Percentiles rank a stretch among this genome's conserved stretches.
These are phyloP conservation scores for Plasmodium sp. DNA, from an alignment of 169 alveolate species.

Conservation along the genomic window DNA sequence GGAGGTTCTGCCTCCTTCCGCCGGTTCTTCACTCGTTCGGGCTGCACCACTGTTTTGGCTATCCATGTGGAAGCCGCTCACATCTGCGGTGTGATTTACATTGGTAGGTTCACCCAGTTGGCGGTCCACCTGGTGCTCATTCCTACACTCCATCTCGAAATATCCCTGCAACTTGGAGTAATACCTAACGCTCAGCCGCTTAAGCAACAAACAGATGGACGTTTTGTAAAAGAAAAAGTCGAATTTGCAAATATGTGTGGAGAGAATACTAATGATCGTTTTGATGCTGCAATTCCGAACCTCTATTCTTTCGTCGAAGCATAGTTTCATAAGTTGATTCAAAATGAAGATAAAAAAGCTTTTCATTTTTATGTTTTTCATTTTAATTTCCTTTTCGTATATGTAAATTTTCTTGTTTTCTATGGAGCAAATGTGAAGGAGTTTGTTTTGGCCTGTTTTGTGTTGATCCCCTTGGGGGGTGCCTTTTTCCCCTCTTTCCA, in stretches of 20 bases:
- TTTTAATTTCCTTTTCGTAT: conserved; percentile 41
- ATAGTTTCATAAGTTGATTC: conserved; percentile 57
- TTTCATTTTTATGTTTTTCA: conserved; percentile 72
- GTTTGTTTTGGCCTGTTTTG: background rate
- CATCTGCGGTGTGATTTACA: background rate
- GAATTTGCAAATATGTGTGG: conserved; percentile 55
- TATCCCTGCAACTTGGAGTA: conserved; percentile 24
- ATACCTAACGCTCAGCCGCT: conserved; percentile 20
- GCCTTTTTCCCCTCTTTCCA: background rate
- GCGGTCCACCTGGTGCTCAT: background rate
- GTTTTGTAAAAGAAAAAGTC: conserved; percentile 71
- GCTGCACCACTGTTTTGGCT: background rate
- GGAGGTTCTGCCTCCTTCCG: background rate
- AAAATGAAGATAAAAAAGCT: conserved; percentile 64
- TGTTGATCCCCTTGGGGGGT: background rate
- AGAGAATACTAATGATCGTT: conserved; percentile 70
- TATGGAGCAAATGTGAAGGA: conserved; percentile 27
- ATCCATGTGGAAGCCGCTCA: background rate
- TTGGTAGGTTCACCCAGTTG: background rate
- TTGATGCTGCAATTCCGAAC: conserved; percentile 72
- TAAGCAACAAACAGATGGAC: conserved; percentile 59
- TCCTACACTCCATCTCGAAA: conserved; percentile 28
- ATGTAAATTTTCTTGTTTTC: conserved; percentile 57
- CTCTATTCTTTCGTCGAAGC: conserved; percentile 75
- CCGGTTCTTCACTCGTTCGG: background rate